phyloP scores from a whole-genome alignment of 768 basidiomycete genomes.

The Amanita phalloides region DNA sequence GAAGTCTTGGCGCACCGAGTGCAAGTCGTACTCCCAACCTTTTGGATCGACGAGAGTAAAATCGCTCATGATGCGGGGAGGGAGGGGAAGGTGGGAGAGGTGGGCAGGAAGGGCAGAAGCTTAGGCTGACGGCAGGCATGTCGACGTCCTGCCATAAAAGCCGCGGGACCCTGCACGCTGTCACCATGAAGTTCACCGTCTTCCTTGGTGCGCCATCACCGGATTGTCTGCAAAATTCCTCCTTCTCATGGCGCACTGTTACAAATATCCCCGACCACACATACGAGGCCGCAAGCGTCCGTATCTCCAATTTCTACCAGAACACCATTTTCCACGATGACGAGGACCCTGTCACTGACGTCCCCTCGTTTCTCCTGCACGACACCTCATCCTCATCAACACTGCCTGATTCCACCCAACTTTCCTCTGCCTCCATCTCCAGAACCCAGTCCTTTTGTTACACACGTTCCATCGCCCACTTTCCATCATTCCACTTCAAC shows the following conservation, averaged over 20 bases:
- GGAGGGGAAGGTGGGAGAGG: neutral
- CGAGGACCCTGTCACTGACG: conserved; percentile 2
- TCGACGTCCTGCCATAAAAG: too few relatives aligned
- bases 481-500: conserved; percentile 68
- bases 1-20: conserved; percentile 42
- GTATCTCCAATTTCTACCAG: conserved; percentile 61
- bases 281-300: conserved; percentile 54
- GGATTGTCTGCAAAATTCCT: conserved; percentile 16
- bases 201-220: conserved; percentile 42
- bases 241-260: conserved; percentile 19
- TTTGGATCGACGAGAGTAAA: conserved; percentile 65
- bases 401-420: neutral
- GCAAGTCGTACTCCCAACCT: conserved; percentile 75
- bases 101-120: neutral
- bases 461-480: conserved; percentile 50
- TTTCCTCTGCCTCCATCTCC: conserved; percentile 14
- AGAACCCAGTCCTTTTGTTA: conserved; percentile 4
- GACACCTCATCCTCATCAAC: neutral
- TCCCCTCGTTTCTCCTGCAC: conserved; percentile 18
- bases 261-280: conserved; percentile 21
- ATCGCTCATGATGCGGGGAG: conserved; percentile 36
- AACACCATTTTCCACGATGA: conserved; percentile 57
- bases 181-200: conserved; percentile 26
- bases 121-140: neutral
- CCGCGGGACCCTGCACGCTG: too few relatives aligned